A percentile compares a stretch with the other conserved stretches of the same genome.
Conservation (phyloP, 768 basidiomycete genomes). For the Lactarius deliciosus region DNA sequence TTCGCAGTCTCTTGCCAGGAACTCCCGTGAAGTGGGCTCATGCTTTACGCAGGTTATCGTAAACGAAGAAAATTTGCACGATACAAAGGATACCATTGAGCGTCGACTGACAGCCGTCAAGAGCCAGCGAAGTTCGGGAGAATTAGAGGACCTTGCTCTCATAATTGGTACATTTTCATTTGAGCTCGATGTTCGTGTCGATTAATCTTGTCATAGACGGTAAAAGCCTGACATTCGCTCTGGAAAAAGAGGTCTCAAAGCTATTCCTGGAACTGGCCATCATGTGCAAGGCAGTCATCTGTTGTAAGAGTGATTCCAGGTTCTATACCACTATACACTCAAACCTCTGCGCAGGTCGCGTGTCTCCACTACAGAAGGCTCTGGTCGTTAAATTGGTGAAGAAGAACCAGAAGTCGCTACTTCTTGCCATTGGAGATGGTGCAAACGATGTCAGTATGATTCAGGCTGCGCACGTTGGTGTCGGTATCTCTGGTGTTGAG, state of each 20-base stretch:
- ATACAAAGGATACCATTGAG: conserved; percentile 80
- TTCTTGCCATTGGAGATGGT: conserved; percentile 97
- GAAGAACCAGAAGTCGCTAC: conserved; percentile 88
- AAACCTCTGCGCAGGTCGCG: conserved; percentile 62
- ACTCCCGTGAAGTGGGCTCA: background rate
- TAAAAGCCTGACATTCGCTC: conserved; percentile 87
- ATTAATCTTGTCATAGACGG: conserved; percentile 59
- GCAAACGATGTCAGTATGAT: conserved; percentile 99
- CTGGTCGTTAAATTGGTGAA: conserved; percentile 98
- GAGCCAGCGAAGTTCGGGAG: conserved; percentile 87
- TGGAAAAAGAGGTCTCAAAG: conserved; percentile 90
- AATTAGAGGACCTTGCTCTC: conserved; percentile 91
- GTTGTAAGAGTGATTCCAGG: conserved; percentile 59
- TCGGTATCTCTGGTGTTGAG: conserved; percentile 97
- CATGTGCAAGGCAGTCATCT: conserved; percentile 98
- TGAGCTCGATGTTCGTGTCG: background rate
- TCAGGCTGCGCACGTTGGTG: conserved; percentile 95
- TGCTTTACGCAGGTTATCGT: conserved; percentile 70
- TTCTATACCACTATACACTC: background rate
- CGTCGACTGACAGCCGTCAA: conserved; percentile 92
- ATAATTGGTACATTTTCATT: conserved; percentile 68
- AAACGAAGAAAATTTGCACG: conserved; percentile 82
- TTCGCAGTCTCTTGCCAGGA: conserved; percentile 37
- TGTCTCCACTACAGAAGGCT: conserved; percentile 96
- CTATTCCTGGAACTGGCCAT: conserved; percentile 92